A percentile compares a stretch with the other conserved stretches of the same genome.
These are phyloP conservation scores for Vishniacozyma victoriae DNA, from an alignment of 768 basidiomycete species.

Conservation along the genomic window DNA sequence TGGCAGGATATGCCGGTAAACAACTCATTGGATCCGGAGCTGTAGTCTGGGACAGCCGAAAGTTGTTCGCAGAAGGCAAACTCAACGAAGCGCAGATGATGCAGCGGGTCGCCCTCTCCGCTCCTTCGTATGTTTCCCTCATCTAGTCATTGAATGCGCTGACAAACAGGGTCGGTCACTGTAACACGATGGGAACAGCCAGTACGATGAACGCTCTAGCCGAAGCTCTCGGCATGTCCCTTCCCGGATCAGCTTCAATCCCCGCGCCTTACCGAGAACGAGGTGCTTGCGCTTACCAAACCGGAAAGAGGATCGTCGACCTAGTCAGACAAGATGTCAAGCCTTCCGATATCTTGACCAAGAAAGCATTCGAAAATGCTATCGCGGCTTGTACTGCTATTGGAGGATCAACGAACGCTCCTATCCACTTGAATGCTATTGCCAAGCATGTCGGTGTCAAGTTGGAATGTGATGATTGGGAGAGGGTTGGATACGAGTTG, in stretches of 20 bases:
- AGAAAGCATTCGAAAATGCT: constrained; percentile 39
- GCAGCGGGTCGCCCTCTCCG: constrained; percentile 32
- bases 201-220: constrained; percentile 45
- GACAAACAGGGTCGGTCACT: constrained; percentile 31
- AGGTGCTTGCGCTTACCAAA: constrained; percentile 43
- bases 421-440: constrained; percentile 40
- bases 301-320: constrained; percentile 42
- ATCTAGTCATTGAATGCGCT: background rate
- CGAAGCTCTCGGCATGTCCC: constrained; percentile 45
- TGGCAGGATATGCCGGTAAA: constrained; percentile 24
- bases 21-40: constrained; percentile 40
- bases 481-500: constrained; percentile 32
- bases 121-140: constrained; percentile 23
- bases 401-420: constrained; percentile 42
- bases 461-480: constrained; percentile 35
- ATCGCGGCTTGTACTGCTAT: constrained; percentile 37
- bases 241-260: constrained; percentile 42
- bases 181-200: constrained; percentile 45
- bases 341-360: constrained; percentile 41
- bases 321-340: constrained; percentile 43
- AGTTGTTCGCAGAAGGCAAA: constrained; percentile 27
- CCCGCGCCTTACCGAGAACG: constrained; percentile 45
- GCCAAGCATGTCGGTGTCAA: constrained; percentile 40
- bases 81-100: constrained; percentile 37
- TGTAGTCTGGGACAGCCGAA: constrained; percentile 40